Conservation (phyloP, 1,284 basidiomycete genomes). For the Sanghuangporus baumii region DNA sequence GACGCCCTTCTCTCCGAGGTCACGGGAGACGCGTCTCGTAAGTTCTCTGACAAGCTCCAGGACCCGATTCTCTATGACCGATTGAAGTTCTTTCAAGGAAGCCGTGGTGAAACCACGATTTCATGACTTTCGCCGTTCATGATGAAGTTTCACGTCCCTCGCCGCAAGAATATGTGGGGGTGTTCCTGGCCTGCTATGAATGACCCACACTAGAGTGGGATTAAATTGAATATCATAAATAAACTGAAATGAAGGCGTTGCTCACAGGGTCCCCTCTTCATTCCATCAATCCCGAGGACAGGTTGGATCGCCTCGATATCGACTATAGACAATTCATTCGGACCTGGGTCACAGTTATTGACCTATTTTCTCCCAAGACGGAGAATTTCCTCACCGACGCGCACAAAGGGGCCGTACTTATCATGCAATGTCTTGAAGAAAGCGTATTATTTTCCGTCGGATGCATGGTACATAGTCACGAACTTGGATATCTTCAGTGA, state of each 20-base stretch:
- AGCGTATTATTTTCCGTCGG: constrained; percentile 4
- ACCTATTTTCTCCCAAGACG: neutral
- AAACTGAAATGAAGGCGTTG: neutral
- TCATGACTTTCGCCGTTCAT: constrained; percentile 36
- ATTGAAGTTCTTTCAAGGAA: constrained; percentile 35
- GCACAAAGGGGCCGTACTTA: constrained; percentile 19
- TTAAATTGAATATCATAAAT: neutral
- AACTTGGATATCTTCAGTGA: constrained; percentile 20
- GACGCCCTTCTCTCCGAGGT: constrained; percentile 19
- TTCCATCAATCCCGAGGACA: constrained; percentile 24
- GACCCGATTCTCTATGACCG: constrained; percentile 28
- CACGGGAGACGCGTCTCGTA: constrained; percentile 2
- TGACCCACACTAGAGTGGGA: neutral
- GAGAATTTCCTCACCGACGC: constrained; percentile 17
- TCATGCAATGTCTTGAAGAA: constrained; percentile 16
- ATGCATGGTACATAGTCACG: constrained; percentile 20
- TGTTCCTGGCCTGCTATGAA: neutral
- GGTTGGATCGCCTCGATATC: constrained; percentile 26
- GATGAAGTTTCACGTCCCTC: constrained; percentile 32
- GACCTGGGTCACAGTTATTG: too few species aligned
- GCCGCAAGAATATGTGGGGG: constrained; percentile 12
- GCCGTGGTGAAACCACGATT: constrained; percentile 34
- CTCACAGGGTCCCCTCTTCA: constrained; percentile 2
- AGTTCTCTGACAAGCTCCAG: constrained; percentile 31
- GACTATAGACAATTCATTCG: constrained; percentile 19